phyloP scores from a whole-genome alignment of 2,329 filamentous ascomycete genomes.

The Cladophialophora immunda region DNA sequence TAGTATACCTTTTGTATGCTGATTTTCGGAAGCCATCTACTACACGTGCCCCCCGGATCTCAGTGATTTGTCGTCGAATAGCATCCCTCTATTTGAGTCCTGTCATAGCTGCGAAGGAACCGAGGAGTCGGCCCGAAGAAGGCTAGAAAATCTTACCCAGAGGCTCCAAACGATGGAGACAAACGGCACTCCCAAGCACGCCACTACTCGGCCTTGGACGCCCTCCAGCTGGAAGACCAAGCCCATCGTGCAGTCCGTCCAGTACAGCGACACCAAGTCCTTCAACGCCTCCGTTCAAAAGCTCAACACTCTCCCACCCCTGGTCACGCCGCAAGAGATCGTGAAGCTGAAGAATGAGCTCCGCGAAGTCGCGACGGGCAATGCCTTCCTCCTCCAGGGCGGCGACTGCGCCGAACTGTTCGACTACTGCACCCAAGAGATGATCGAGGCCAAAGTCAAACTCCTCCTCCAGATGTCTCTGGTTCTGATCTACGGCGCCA shows the following conservation, averaged over 20 bases:
- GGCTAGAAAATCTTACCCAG: neutral
- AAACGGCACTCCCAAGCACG: slow-evolving; percentile 7
- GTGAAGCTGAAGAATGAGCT: slow-evolving; percentile 78
- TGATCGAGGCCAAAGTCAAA: slow-evolving; percentile 97
- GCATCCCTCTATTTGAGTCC: neutral
- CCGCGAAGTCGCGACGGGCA: slow-evolving; percentile 85
- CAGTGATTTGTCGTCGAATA: neutral
- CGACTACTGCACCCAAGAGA: slow-evolving; percentile 88
- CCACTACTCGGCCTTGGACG: slow-evolving; percentile 28
- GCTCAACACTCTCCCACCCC: slow-evolving; percentile 55
- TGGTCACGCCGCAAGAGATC: slow-evolving; percentile 67
- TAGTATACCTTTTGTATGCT: neutral
- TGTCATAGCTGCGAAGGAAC: slow-evolving; percentile 54
- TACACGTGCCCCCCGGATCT: slow-evolving; percentile 46
- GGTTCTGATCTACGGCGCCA: slow-evolving; percentile 85
- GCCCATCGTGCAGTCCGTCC: slow-evolving; percentile 57
- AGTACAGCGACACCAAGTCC: slow-evolving; percentile 54
- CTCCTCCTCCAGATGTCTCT: slow-evolving; percentile 96
- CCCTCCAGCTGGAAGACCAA: slow-evolving; percentile 53
- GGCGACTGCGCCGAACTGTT: slow-evolving; percentile 97
- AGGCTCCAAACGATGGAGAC: slow-evolving; percentile 45
- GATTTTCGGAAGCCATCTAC: slow-evolving; percentile 46
- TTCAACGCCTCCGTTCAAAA: slow-evolving; percentile 52
- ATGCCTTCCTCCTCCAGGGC: slow-evolving; percentile 92
- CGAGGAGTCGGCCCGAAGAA: neutral